Conservation (phyloP, 208 protist species). For the Trypanosomatidae sp. region DNA sequence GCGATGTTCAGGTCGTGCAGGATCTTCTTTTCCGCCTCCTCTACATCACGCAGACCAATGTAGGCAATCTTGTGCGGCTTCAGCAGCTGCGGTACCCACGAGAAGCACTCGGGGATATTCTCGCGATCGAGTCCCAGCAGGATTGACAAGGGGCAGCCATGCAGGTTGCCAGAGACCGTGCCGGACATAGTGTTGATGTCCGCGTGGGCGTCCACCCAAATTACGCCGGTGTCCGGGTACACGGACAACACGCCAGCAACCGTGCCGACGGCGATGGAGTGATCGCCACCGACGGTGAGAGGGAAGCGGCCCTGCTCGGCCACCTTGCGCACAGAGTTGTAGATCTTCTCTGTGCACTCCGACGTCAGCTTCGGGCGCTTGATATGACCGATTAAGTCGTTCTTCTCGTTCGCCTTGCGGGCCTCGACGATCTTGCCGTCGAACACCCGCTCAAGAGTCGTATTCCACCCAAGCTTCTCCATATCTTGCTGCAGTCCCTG, state of each 20-base stretch:
- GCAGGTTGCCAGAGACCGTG: constrained; percentile 64
- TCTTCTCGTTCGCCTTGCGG: constrained; percentile 23
- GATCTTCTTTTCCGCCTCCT: constrained; percentile 59
- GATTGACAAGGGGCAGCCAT: constrained; percentile 71
- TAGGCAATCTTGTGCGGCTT: constrained; percentile 62
- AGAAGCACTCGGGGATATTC: constrained; percentile 39
- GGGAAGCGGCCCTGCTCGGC: constrained; percentile 43
- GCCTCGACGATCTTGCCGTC: constrained; percentile 35
- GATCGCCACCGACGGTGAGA: constrained; percentile 43
- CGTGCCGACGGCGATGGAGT: constrained; percentile 52
- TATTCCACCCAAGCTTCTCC: constrained; percentile 41
- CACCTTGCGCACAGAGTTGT: constrained; percentile 35
- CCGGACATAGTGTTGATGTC: constrained; percentile 74
- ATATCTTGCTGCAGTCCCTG: constrained; percentile 39
- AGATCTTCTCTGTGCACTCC: constrained; percentile 38
- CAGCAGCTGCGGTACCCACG: constrained; percentile 36
- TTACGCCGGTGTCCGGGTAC: constrained; percentile 52
- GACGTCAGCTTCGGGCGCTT: constrained; percentile 34
- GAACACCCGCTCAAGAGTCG: constrained; percentile 28
- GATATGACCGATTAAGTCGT: constrained; percentile 34
- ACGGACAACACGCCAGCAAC: constrained; percentile 39
- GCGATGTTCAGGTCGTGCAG: constrained; percentile 49
- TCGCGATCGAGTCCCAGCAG: constrained; percentile 52
- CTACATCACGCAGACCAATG: constrained; percentile 66
- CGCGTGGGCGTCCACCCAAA: constrained; percentile 82